Percentiles rank a stretch among this genome's conserved stretches.
Evolutionary conservation across 139 green algal genomes (phyloP).

Genomic region (Deuterostichococcus epilithicus): DNA sequence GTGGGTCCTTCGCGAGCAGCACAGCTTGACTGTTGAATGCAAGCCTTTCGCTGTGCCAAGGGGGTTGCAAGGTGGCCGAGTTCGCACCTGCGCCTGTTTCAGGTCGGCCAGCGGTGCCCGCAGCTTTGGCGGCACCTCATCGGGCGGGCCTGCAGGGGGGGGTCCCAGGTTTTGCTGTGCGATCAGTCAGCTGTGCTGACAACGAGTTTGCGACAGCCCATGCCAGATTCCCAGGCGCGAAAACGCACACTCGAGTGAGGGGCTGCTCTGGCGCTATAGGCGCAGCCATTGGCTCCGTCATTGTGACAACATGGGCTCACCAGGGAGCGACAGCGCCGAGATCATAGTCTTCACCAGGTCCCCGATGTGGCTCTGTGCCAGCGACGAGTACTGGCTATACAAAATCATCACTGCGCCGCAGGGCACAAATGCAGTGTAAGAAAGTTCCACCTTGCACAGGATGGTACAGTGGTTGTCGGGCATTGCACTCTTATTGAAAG

Average conservation of each 20-base stretch:
- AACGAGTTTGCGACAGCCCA: background rate
- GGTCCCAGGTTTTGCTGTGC: too few species aligned
- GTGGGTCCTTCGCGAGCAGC: too few species aligned
- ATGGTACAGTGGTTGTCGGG: background rate
- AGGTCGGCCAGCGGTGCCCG: constrained; percentile 56
- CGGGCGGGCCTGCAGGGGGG: background rate
- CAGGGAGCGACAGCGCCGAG: constrained; percentile 34
- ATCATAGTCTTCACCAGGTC: constrained; percentile 56
- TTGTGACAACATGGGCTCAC: constrained; percentile 12
- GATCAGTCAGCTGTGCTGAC: background rate
- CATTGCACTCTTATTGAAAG: constrained; percentile 16
- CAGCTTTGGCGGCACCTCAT: constrained; percentile 7
- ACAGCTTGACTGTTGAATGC: too few species aligned
- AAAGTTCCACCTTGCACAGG: too few species aligned
- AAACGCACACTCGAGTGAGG: background rate
- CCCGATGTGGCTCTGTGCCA: constrained; percentile 5
- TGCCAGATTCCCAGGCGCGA: background rate
- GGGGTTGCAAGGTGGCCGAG: too few species aligned
- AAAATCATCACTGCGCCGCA: constrained; percentile 83
- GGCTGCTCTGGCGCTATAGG: background rate
- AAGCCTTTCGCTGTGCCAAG: too few species aligned
- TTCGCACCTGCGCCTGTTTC: constrained; percentile 52
- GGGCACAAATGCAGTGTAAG: too few species aligned
- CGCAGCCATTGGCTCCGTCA: too few species aligned
- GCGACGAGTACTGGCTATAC: constrained; percentile 63